Evolutionary conservation across 495 filamentous ascomycete species (phyloP), one percentile per base, ranked within the genome.

Genomic region (Tetracladium setigerum): DNA sequence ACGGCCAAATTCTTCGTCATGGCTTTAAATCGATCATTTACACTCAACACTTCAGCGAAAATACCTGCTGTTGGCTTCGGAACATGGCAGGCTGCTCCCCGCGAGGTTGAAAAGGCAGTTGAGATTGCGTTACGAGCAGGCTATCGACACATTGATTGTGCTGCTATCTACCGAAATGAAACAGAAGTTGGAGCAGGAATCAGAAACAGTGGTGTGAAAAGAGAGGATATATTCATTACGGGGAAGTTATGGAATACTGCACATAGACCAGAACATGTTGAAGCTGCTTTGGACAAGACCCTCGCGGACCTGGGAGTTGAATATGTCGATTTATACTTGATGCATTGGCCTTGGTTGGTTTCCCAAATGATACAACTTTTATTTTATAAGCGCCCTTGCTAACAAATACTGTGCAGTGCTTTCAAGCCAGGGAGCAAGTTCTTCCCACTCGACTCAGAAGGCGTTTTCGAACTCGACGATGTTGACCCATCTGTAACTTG

Each of bases 281-380:
- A 83, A 63, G 66, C 80, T 36, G 79, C 73, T 2, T 64, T 94
- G 10, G 76, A 89, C 47, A 72, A 78, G 62, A 82, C 78, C 49
- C 65, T 95, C 53, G 74, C 77, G 61, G 70, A 72, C 34, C 62
- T 94, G 38, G 81, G 82, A 18, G 61, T 88, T 44, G 78, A 84
- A 41, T 95, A 94, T 65, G 70, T 94, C 10, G 88, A 94, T 62
- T 65, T 94, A 50, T 89, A 82, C 57, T 67, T 94, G 16, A 72
- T 78, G 58, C 86, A 94, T 65, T 90, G 86, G 86, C 84, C 86
- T n/a, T n/a, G n/a, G n/a, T n/a, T n/a, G n/a, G n/a, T n/a, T n/a
- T n/a, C n/a, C n/a, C n/a, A n/a, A n/a, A n/a, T n/a, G n/a, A n/a
- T n/a, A n/a, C n/a, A n/a, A n/a, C n/a, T n/a, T n/a, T n/a, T n/a